These are phyloP conservation scores for Cyberlindnera xishuangbannaensis DNA, from an alignment of 805 yeast species.

Conservation along the genomic window DNA sequence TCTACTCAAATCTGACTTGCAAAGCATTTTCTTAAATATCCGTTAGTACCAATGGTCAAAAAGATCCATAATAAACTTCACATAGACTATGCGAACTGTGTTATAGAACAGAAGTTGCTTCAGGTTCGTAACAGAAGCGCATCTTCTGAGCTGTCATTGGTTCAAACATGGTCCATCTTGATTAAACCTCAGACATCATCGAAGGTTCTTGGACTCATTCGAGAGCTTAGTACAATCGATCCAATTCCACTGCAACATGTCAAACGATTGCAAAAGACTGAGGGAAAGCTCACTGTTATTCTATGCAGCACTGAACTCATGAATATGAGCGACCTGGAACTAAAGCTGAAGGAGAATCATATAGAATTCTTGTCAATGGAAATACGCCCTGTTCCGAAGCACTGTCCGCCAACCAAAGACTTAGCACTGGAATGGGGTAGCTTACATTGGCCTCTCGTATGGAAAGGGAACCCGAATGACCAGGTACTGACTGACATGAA, in stretches of 20 bases:
- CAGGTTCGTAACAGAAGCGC: slow-evolving; percentile 34
- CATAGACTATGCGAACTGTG: slow-evolving; percentile 42
- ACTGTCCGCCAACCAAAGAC: slow-evolving; percentile 70
- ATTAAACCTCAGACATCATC: slow-evolving; percentile 34
- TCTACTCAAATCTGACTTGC: no score
- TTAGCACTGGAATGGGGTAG: slow-evolving; percentile 59
- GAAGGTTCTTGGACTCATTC: slow-evolving; percentile 20
- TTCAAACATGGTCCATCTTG: slow-evolving; percentile 43
- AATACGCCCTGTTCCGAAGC: slow-evolving; percentile 43
- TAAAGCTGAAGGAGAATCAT: slow-evolving; percentile 12
- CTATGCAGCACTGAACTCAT: slow-evolving; percentile 35
- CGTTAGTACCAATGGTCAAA: no score
- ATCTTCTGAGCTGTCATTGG: slow-evolving; percentile 23
- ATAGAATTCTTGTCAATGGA: slow-evolving; percentile 20
- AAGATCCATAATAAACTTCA: slow-evolving; percentile 27
- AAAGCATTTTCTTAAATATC: no score
- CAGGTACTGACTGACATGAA: slow-evolving; percentile 55
- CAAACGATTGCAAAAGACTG: slow-evolving; percentile 46
- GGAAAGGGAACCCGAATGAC: slow-evolving; percentile 89
- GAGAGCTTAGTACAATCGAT: slow-evolving; percentile 22
- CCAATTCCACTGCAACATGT: slow-evolving; percentile 34
- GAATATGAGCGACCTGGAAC: slow-evolving; percentile 23
- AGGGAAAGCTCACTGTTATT: slow-evolving; percentile 32
- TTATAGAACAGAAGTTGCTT: slow-evolving; percentile 38
- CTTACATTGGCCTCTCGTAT: slow-evolving; percentile 78